Evolutionary conservation across 805 yeast species (phyloP), one percentile per base, ranked within the genome.

Genomic region (Sporopachydermia lactativora): DNA sequence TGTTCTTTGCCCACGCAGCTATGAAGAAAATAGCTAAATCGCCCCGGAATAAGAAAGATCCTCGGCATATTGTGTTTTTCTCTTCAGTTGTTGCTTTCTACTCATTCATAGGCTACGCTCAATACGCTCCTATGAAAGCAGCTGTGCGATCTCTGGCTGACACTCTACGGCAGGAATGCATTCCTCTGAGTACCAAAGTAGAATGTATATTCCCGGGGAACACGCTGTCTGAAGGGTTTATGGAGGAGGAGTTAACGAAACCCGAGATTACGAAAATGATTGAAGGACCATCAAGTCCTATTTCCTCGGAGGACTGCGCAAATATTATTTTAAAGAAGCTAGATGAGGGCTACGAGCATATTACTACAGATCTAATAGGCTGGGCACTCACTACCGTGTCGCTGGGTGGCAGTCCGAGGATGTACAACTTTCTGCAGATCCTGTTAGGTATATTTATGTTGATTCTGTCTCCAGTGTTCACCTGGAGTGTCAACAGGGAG

Each of bases 61-160:
- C 53, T 46, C 71, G 77, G 43, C 79, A 68, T 52, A 68, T 75
- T 48, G 73, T 75, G 17, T 71, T 66, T 45, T 78, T 70, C 50
- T 81, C 95, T 0, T 83, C 95, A 2, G 81, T 77, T 3, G 74
- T 80, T 5, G 86, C 94, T 2, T 75, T 80, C 48, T 89, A 74
- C 62, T 85, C 96, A 3, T 80, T 89, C 52, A 81, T 85, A 36
- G 99, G 99, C 0, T 92, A 92, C 55, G 70, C 77, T 0, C 89
- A 84, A 50, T 92, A 92, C 54, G 88, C 92, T 0, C 98, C 99
- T 1, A 58, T 77, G 48, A 92, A 92, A 55, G 79, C 84, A 0
- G 95, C 96, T 0, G 56, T 89, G 13, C 70, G 82, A 51, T 64
- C 94, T 0, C 61, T 92, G 11, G 77, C 86, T 0, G 81, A 81